Conservation (phyloP, 2,329 filamentous ascomycete genomes). For the Arthroderma uncinatum region DNA sequence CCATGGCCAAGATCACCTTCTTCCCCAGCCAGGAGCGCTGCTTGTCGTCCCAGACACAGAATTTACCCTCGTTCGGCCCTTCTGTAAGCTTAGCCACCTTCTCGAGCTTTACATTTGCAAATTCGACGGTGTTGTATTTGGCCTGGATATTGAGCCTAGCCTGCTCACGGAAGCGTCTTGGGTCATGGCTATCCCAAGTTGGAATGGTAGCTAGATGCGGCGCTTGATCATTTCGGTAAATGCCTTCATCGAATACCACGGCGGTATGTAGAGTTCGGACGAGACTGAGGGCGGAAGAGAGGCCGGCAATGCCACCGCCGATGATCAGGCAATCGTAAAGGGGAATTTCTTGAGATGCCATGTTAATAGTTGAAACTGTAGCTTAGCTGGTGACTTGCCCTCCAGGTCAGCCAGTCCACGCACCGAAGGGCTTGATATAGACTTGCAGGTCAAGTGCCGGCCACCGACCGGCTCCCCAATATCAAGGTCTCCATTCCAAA, state of each 20-base stretch:
- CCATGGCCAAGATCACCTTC: constrained; percentile 47
- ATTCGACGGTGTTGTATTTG: constrained; percentile 28
- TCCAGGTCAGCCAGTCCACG: not conserved
- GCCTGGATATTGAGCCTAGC: constrained; percentile 26
- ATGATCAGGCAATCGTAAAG: constrained; percentile 18
- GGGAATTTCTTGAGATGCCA: not conserved
- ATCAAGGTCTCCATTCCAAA: not conserved
- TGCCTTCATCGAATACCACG: constrained; percentile 36
- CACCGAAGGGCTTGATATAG: not conserved
- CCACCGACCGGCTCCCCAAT: not conserved
- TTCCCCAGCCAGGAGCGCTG: constrained; percentile 38
- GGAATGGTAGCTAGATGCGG: constrained; percentile 39
- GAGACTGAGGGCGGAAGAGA: constrained; percentile 25
- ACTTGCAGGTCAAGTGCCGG: not conserved
- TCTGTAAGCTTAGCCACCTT: constrained; percentile 13
- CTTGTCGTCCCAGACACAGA: constrained; percentile 32
- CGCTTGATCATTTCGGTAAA: constrained; percentile 35
- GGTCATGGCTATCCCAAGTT: constrained; percentile 29
- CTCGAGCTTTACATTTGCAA: constrained; percentile 11
- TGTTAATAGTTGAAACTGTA: not conserved
- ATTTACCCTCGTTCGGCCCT: constrained; percentile 16
- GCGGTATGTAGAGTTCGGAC: constrained; percentile 32
- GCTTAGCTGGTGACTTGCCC: not conserved
- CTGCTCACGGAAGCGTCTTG: constrained; percentile 24
- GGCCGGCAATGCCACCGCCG: constrained; percentile 26